Base-by-base conservation (phyloP, 1,284 basidiomycete genomes). In the Athelia psychrophila region DNA sequence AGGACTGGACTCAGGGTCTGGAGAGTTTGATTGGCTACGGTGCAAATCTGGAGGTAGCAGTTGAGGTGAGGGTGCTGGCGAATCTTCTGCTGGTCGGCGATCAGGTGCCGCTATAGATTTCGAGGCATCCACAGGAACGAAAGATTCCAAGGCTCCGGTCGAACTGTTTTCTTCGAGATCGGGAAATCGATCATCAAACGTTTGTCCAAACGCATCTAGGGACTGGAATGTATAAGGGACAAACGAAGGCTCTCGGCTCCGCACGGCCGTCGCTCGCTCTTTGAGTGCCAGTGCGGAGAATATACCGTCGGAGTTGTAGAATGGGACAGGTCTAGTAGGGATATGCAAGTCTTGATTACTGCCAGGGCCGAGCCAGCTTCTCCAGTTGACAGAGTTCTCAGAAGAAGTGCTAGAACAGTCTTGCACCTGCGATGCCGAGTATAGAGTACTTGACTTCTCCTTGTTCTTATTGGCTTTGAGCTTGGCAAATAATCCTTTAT, bases 401-500 rank as follows among this genome's bases (percentile, higher is more conserved):
- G 38, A 42, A 22, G n/a, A 42, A 22, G 6, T 16, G 16, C n/a
- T n/a, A 5, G 38, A 42, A 6, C 8, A 42, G 27, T 30, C 27
- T n/a, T 42, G 38, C 6, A 16, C 8, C 38, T 42, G 38, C n/a
- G 38, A 42, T 42, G 38, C 38, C 20, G 38, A 18, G 16, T 42
- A 22, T 6, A 42, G 38, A 6, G 38, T 42, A n/a, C 38, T 42
- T 5, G 6, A 6, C n/a, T 22, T 42, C n/a, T 18, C n/a, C 38
- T 42, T 42, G 38, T 16, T 18, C n/a, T n/a, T 16, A 16, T 16
- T 42, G 38, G n/a, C n/a, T 22, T n/a, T 42, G n/a, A 8, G 38
- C 9, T 6, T 42, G 8, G 38, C n/a, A 16, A n/a, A 42, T n/a
- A n/a, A 42, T 6, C 20, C n/a, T 42, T 65, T 64, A 48, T 75